phyloP scores from a whole-genome alignment of 2,329 filamentous ascomycete species.

The Endoconidiophora laricicola region DNA sequence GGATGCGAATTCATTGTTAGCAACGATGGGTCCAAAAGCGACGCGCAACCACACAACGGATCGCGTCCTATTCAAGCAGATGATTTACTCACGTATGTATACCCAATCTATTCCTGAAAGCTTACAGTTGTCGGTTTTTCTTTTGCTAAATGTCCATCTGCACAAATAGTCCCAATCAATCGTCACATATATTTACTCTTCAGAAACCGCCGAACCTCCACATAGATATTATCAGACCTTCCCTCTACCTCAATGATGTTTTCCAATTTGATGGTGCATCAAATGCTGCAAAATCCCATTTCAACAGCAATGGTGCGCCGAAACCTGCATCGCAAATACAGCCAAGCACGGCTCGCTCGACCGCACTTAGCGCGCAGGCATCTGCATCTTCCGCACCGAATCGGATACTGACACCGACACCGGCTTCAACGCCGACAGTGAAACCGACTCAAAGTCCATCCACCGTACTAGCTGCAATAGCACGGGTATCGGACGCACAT shows the following conservation, averaged over 20 bases:
- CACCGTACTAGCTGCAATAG: too few species aligned
- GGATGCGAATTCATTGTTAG: constrained; percentile 12
- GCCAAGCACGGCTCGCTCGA: background rate
- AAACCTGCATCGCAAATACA: background rate
- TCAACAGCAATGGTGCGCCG: background rate
- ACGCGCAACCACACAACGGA: constrained; percentile 13
- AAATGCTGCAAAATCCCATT: background rate
- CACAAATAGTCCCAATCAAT: constrained; percentile 8
- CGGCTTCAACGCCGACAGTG: background rate
- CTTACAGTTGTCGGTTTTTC: too few species aligned
- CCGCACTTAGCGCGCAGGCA: background rate
- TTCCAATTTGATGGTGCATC: constrained; percentile 7
- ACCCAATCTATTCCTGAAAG: too few species aligned
- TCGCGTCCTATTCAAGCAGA: constrained; percentile 12
- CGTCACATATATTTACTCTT: constrained; percentile 10
- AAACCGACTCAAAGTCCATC: background rate
- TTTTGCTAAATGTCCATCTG: background rate
- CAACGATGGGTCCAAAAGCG: constrained; percentile 10
- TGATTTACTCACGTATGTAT: constrained; percentile 12
- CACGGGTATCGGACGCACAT: too few species aligned
- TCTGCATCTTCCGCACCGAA: background rate
- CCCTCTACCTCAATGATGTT: constrained; percentile 6
- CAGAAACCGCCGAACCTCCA: constrained; percentile 10
- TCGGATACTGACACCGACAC: background rate
- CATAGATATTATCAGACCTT: constrained; percentile 10